A percentile compares a stretch with the other conserved stretches of the same genome.
These are phyloP conservation scores for Candida pseudoglaebosa DNA, from an alignment of 805 yeast genomes.

Conservation along the genomic window DNA sequence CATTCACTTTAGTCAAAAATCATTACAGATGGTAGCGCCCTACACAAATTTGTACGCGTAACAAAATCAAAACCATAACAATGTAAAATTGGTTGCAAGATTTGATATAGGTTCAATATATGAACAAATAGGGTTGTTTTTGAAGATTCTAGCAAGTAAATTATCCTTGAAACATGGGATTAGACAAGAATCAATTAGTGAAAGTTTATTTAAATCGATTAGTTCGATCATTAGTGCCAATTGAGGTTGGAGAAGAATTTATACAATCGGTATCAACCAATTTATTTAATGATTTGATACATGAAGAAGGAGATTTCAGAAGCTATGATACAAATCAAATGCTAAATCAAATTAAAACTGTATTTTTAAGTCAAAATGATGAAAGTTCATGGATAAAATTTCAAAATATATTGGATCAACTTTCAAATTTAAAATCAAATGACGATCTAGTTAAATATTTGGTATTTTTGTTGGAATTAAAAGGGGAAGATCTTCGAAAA, in stretches of 20 bases:
- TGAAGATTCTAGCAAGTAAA: too few relatives aligned
- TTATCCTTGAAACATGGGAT: slow-evolving; percentile 15
- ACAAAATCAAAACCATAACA: background rate
- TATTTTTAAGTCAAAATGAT: slow-evolving; percentile 23
- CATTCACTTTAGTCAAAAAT: background rate
- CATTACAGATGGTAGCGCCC: background rate
- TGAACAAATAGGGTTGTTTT: background rate
- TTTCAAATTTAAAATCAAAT: slow-evolving; percentile 22
- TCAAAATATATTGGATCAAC: slow-evolving; percentile 24
- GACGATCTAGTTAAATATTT: slow-evolving; percentile 36
- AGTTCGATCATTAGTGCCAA: slow-evolving; percentile 34
- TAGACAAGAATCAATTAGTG: slow-evolving; percentile 29
- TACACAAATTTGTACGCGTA: too few relatives aligned
- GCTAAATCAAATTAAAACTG: slow-evolving; percentile 18
- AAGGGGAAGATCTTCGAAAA: background rate
- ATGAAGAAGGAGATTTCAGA: slow-evolving; percentile 5
- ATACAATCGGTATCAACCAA: slow-evolving; percentile 28
- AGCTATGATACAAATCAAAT: slow-evolving; percentile 15
- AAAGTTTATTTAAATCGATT: slow-evolving; percentile 30
- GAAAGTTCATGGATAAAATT: slow-evolving; percentile 31
- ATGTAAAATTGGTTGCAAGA: background rate
- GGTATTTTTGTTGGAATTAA: slow-evolving; percentile 24
- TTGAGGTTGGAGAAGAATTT: slow-evolving; percentile 33
- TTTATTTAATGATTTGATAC: slow-evolving; percentile 24
- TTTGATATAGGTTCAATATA: background rate